Percentiles rank a stretch among this genome's conserved stretches.
Evolutionary conservation across 176 grass and related monocot genomes (phyloP).

Genomic region (Paspalum notatum): DNA sequence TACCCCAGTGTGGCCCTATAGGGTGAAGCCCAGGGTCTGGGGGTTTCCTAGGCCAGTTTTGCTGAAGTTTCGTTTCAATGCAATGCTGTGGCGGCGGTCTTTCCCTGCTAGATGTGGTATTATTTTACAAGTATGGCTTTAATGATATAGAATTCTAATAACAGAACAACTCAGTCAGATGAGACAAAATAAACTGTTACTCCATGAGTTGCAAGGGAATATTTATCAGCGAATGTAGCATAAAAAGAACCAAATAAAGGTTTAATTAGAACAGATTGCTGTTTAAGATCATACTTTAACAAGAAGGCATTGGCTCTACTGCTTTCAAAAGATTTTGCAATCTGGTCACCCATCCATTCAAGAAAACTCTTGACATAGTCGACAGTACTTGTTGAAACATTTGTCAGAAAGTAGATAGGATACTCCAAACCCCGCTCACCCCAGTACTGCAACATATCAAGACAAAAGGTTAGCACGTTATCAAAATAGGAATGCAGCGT

Average conservation of each 20-base stretch:
- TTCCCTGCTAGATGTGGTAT: too few species aligned
- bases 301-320: slow-evolving; percentile 85
- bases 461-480: slow-evolving; percentile 35
- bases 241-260: slow-evolving; percentile 16
- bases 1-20: too few species aligned
- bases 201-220: background rate
- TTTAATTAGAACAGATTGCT: background rate
- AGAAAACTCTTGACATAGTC: slow-evolving; percentile 99
- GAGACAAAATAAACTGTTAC: slow-evolving; percentile 1
- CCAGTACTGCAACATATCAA: slow-evolving; percentile 86
- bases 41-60: too few species aligned
- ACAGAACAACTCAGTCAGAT: background rate
- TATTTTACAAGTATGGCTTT: background rate
- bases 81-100: too few species aligned
- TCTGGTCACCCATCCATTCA: slow-evolving; percentile 98
- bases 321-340: slow-evolving; percentile 90
- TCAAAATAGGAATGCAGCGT: slow-evolving; percentile 16
- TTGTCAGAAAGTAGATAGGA: slow-evolving; percentile 95
- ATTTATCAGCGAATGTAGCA: background rate
- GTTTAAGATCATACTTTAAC: slow-evolving; percentile 61
- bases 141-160: slow-evolving; percentile 14
- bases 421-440: slow-evolving; percentile 65
- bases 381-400: slow-evolving; percentile 85
- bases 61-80: too few species aligned
- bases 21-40: too few species aligned